Base-by-base conservation (phyloP, 1,284 basidiomycete genomes). In the Apiotrichum mycotoxinovorans region DNA sequence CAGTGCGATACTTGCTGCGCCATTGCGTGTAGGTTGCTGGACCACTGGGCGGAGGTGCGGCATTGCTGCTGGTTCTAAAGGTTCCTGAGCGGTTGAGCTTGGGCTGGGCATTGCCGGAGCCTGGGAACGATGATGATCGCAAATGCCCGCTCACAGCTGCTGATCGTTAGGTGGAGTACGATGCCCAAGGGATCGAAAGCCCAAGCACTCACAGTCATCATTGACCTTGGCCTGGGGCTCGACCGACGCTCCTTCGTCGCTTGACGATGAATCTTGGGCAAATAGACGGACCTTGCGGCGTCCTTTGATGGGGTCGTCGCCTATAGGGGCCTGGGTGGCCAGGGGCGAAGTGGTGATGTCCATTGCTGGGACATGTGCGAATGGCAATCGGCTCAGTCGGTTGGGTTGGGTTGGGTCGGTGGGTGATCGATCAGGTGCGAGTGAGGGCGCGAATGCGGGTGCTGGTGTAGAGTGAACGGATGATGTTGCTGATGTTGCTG, bases 111-210 rank as follows among this genome's bases (percentile, higher is more conserved):
- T 38, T 18, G 25, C 25, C 17, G 15, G 63, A 38, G 20, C 61
- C 61, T 12, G 64, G 52, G 34, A 59, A 65, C n/a, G 56, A 60
- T 5, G 64, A 59, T 17, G 56, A 55, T 1, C 64, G 58, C 23
- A 57, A 22, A 26, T 60, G 58, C 5, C 56, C 54, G 5, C 52
- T 49, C 27, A 46, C 44, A 15, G 34, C 46, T 52, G 57, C 27
- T 11, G 47, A n/a, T 47, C 25, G 49, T 10, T 41, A n/a, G 45
- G 14, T 23, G 14, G 26, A 37, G 9, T 37, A 18, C 35, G 35
- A 14, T 4, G 9, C 35, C 4, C 14, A n/a, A 25, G 30, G 5
- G 8, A 5, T n/a, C 33, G 20, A 20, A 8, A 20, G 20, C 4
- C n/a, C n/a, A 22, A 18, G 15, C 20, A 46, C 53, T 33, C 25